Percentiles rank a stretch among this genome's conserved stretches.
Evolutionary conservation across 2,329 filamentous ascomycete genomes (phyloP).

Genomic region (Elsinoe fawcettii): DNA sequence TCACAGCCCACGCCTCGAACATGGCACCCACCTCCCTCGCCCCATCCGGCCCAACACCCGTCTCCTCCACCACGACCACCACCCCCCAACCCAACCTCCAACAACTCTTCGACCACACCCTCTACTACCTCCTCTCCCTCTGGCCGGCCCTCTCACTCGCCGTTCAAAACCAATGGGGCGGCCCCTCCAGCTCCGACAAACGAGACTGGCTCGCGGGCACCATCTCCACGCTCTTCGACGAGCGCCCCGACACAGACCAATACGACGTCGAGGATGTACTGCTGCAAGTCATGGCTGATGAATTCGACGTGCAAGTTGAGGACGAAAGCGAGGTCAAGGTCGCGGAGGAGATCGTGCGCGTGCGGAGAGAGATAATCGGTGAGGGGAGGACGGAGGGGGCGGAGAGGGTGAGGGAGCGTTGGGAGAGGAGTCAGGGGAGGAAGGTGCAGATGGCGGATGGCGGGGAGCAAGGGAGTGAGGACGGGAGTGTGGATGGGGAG

Average conservation of each 20-base stretch:
- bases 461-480: conserved; percentile 49
- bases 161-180: conserved; percentile 81
- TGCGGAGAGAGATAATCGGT: conserved; percentile 53
- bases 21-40: background rate
- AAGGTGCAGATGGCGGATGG: conserved; percentile 32
- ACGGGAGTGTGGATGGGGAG: conserved; percentile 45
- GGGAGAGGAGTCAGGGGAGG: conserved; percentile 32
- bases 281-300: conserved; percentile 86
- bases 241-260: conserved; percentile 56
- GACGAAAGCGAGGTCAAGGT: conserved; percentile 75
- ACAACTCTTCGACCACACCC: conserved; percentile 63
- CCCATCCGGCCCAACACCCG: background rate
- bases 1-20: background rate
- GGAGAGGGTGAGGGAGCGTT: conserved; percentile 43
- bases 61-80: background rate
- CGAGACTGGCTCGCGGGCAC: conserved; percentile 94
- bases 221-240: conserved; percentile 67
- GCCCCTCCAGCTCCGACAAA: conserved; percentile 73
- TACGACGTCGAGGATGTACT: conserved; percentile 78
- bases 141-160: conserved; percentile 86
- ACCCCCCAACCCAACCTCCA: conserved; percentile 20
- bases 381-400: conserved; percentile 56
- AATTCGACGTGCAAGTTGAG: conserved; percentile 88
- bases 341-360: conserved; percentile 61
- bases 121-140: conserved; percentile 74